A percentile compares a stretch with the other conserved stretches of the same genome.
Conservation (phyloP, 805 yeast genomes). For the Candida rishiriensis region DNA sequence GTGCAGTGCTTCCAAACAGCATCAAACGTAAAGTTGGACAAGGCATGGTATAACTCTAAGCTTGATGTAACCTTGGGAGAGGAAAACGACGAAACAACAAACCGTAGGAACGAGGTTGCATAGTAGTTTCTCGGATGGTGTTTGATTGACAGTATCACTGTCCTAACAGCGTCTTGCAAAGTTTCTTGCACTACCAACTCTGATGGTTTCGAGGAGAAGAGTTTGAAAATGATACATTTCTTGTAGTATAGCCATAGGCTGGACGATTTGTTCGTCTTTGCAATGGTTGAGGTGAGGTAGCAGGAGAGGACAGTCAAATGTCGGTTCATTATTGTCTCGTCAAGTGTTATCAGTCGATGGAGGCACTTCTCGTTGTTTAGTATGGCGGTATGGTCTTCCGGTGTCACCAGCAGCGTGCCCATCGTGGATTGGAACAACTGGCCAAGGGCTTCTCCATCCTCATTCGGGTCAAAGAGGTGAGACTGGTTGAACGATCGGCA, state of each 20-base stretch:
- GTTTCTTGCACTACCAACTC: background rate
- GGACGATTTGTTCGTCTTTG: conserved; percentile 32
- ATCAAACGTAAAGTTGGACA: too few relatives aligned
- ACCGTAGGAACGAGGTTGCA: conserved; percentile 37
- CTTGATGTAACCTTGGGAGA: too few relatives aligned
- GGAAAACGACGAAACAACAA: conserved; percentile 7
- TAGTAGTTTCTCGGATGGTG: conserved; percentile 46
- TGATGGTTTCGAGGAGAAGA: background rate
- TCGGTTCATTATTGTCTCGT: background rate
- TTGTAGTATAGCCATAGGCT: conserved; percentile 28
- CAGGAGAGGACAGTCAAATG: conserved; percentile 7
- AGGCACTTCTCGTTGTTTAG: conserved; percentile 6
- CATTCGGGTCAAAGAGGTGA: background rate
- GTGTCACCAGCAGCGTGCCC: conserved; percentile 24
- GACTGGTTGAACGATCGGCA: conserved; percentile 5
- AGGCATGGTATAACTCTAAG: too few relatives aligned
- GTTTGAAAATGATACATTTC: conserved; percentile 5
- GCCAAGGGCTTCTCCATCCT: background rate
- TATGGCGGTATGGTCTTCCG: conserved; percentile 26
- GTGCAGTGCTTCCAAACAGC: background rate
- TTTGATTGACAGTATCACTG: conserved; percentile 31
- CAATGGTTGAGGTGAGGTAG: conserved; percentile 21
- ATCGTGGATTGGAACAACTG: conserved; percentile 13
- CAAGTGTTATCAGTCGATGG: background rate
- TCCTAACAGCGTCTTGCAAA: conserved; percentile 3